These are phyloP conservation scores for Alternaria viburni DNA, from an alignment of 2,329 filamentous ascomycete species.

Conservation along the genomic window DNA sequence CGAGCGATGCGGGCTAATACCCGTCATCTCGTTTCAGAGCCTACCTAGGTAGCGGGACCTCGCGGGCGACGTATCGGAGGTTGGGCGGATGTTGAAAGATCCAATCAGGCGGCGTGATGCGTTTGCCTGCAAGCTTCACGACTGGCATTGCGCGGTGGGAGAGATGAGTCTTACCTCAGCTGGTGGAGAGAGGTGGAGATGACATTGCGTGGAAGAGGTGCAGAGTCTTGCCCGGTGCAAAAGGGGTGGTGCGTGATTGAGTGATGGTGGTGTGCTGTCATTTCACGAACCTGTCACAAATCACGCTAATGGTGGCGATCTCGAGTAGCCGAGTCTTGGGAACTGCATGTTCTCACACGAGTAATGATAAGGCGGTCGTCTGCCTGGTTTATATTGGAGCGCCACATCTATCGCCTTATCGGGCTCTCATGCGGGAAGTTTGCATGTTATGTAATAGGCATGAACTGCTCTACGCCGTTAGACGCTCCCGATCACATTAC, in stretches of 20 bases:
- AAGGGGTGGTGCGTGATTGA: background rate
- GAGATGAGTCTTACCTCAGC: constrained; percentile 21
- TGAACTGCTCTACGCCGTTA: background rate
- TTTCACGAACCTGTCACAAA: background rate
- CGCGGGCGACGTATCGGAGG: constrained; percentile 11
- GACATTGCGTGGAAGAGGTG: background rate
- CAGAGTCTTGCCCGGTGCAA: background rate
- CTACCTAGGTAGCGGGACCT: constrained; percentile 2
- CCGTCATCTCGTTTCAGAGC: constrained; percentile 38
- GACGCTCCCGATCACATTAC: background rate
- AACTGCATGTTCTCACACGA: constrained; percentile 13
- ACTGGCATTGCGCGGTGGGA: constrained; percentile 18
- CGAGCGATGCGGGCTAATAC: constrained; percentile 18
- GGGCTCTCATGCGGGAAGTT: background rate
- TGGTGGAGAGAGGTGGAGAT: background rate
- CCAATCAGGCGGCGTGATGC: constrained; percentile 33
- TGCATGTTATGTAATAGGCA: background rate
- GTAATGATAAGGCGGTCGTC: background rate
- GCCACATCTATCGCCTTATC: background rate
- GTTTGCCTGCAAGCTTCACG: constrained; percentile 27
- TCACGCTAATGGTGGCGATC: constrained; percentile 5
- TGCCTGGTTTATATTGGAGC: background rate
- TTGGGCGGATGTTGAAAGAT: background rate
- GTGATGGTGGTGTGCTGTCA: background rate
- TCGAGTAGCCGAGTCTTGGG: constrained; percentile 6